Percentiles rank a stretch among this genome's conserved stretches.
These are phyloP conservation scores for Fusarium nurragi DNA, from an alignment of 2,329 filamentous ascomycete genomes.

Conservation along the genomic window DNA sequence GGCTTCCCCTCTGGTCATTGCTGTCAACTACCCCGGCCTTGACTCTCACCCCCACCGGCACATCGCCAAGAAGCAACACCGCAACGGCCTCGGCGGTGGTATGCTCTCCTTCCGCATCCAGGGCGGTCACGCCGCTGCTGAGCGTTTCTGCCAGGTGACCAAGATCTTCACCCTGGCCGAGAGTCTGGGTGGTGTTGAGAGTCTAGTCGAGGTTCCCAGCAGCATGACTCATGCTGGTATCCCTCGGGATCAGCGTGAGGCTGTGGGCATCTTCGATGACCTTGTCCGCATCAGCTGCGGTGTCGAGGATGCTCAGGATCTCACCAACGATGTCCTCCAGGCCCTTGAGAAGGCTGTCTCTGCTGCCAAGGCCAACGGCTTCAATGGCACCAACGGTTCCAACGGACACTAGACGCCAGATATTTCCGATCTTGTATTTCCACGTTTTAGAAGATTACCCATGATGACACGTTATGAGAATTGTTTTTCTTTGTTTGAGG, in stretches of 20 bases:
- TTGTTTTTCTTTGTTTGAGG: slow-evolving; percentile 20
- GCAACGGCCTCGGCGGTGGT: slow-evolving; percentile 91
- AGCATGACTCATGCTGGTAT: slow-evolving; percentile 99
- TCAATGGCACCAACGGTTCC: slow-evolving; percentile 45
- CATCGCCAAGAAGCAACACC: slow-evolving; percentile 90
- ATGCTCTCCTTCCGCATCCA: slow-evolving; percentile 97
- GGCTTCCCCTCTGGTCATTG: slow-evolving; percentile 80
- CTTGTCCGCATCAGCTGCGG: slow-evolving; percentile 93
- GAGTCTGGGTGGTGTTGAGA: slow-evolving; percentile 91
- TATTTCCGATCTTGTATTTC: slow-evolving; percentile 3
- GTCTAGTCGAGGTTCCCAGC: slow-evolving; percentile 88
- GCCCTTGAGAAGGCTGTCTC: slow-evolving; percentile 80
- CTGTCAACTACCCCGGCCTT: slow-evolving; percentile 95
- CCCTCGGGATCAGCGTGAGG: slow-evolving; percentile 87
- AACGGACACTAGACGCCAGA: slow-evolving; percentile 32
- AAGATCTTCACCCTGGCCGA: slow-evolving; percentile 94
- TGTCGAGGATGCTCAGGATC: slow-evolving; percentile 87
- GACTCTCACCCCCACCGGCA: slow-evolving; percentile 85
- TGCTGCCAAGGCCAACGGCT: slow-evolving; percentile 46
- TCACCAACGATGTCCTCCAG: slow-evolving; percentile 82
- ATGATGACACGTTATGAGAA: slow-evolving; percentile 37
- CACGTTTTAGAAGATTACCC: slow-evolving; percentile 26
- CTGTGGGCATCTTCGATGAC: slow-evolving; percentile 93
- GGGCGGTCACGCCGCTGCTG: slow-evolving; percentile 85
- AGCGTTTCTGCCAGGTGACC: slow-evolving; percentile 90